A percentile compares a stretch with the other conserved stretches of the same genome.
Conservation (phyloP, 345 rosid species). For the Aurinia saxatilis region DNA sequence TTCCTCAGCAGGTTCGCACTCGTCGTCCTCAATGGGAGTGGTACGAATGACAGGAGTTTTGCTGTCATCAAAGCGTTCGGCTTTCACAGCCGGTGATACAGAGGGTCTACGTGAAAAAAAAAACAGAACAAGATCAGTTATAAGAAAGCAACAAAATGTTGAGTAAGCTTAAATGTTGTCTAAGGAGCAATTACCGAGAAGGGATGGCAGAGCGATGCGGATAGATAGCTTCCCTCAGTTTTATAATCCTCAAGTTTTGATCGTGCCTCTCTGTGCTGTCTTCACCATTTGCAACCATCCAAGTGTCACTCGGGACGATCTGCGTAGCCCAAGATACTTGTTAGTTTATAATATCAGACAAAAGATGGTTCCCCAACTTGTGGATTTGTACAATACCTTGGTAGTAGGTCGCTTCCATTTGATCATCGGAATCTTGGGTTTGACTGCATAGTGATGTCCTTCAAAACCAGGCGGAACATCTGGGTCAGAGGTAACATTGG, state of each 20-base stretch:
- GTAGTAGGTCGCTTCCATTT: slow-evolving; percentile 45
- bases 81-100: slow-evolving; percentile 31
- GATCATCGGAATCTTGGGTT: slow-evolving; percentile 29
- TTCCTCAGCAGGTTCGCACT: slow-evolving; percentile 16
- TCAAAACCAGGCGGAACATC: slow-evolving; percentile 51
- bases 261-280: slow-evolving; percentile 43
- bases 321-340: slow-evolving; percentile 23
- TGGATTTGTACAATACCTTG: too few species aligned
- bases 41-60: slow-evolving; percentile 46
- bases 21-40: slow-evolving; percentile 57
- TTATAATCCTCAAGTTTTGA: slow-evolving; percentile 40
- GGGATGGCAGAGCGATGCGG: slow-evolving; percentile 44
- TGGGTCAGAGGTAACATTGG: slow-evolving; percentile 30
- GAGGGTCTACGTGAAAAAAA: slow-evolving; percentile 40
- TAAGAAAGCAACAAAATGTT: not conserved
- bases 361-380: too few species aligned
- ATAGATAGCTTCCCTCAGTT: slow-evolving; percentile 46
- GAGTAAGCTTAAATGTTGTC: not conserved
- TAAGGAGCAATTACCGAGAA: slow-evolving; percentile 35
- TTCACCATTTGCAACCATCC: slow-evolving; percentile 46
- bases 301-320: slow-evolving; percentile 31
- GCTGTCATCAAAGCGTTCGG: slow-evolving; percentile 39
- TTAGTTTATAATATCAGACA: too few species aligned
- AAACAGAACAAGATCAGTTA: not conserved
- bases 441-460: slow-evolving; percentile 4